Evolutionary conservation across 208 protist species (phyloP).

Genomic region (Zelonia costaricensis): DNA sequence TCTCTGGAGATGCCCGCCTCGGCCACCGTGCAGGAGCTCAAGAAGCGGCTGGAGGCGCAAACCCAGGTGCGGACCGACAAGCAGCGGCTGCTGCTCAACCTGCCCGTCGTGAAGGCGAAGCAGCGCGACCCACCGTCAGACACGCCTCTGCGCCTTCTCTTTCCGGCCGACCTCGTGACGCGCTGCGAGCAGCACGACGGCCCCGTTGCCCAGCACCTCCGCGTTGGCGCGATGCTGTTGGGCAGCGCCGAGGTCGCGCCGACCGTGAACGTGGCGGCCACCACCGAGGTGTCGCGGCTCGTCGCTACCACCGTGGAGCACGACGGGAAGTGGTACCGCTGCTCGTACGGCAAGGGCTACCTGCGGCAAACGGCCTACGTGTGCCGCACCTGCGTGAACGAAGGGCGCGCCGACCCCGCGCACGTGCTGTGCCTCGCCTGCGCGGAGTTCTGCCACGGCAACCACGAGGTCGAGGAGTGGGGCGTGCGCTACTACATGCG

Average conservation of each 20-base stretch:
- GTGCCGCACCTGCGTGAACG: conserved; percentile 76
- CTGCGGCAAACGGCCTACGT: conserved; percentile 76
- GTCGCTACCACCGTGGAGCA: conserved; percentile 71
- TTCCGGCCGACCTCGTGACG: conserved; percentile 24
- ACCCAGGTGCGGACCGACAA: conserved; percentile 44
- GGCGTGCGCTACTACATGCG: conserved; percentile 85
- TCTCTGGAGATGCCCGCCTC: conserved; percentile 35
- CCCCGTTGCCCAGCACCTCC: conserved; percentile 32
- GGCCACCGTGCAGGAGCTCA: conserved; percentile 51
- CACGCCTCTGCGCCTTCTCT: conserved; percentile 35
- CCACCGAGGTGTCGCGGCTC: conserved; percentile 66
- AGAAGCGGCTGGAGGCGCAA: conserved; percentile 37
- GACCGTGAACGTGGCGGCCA: conserved; percentile 50
- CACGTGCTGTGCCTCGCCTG: conserved; percentile 83
- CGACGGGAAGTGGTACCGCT: conserved; percentile 69
- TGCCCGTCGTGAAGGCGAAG: conserved; percentile 51
- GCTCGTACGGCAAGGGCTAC: conserved; percentile 78
- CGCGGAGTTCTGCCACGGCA: conserved; percentile 75
- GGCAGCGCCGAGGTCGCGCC: conserved; percentile 42
- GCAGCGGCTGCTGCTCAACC: conserved; percentile 74
- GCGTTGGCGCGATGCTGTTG: conserved; percentile 67
- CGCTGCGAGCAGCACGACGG: conserved; percentile 27
- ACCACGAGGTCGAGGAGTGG: conserved; percentile 86
- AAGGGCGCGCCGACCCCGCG: conserved; percentile 50
- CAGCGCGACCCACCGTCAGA: conserved; percentile 34